Percentiles rank a stretch among this genome's conserved stretches.
These are phyloP conservation scores for Gnomoniopsis smithogilvyi DNA, from an alignment of 2,329 filamentous ascomycete species.

Conservation along the genomic window DNA sequence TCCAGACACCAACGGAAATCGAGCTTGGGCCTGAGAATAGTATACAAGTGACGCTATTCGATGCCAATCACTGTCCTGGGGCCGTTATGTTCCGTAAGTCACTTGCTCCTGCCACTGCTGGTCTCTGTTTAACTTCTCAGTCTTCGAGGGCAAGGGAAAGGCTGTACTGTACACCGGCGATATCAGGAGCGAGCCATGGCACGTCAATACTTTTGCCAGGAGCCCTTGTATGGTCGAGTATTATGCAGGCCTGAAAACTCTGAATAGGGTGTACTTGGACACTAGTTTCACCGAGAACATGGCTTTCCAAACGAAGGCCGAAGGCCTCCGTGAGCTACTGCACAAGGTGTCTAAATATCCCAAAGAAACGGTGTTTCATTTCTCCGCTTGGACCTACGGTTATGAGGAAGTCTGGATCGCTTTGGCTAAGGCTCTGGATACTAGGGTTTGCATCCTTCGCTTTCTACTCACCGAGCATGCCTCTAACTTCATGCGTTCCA, in stretches of 20 bases:
- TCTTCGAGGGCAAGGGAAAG: constrained; percentile 71
- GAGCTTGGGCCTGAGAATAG: constrained; percentile 66
- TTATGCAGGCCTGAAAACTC: constrained; percentile 56
- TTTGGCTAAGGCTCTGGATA: constrained; percentile 66
- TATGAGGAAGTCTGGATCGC: constrained; percentile 85
- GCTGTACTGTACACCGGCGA: constrained; percentile 88
- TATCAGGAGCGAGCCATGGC: constrained; percentile 82
- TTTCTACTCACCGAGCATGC: too few relatives aligned
- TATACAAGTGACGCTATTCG: constrained; percentile 80
- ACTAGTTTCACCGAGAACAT: constrained; percentile 65
- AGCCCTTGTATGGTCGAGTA: constrained; percentile 76
- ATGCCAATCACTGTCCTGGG: constrained; percentile 89
- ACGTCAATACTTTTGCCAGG: constrained; percentile 69
- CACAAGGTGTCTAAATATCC: constrained; percentile 68
- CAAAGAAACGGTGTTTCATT: constrained; percentile 72
- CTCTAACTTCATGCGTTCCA: background rate
- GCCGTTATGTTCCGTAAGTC: constrained; percentile 78
- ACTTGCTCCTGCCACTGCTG: rapidly evolving
- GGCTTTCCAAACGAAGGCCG: constrained; percentile 60
- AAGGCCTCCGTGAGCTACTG: constrained; percentile 74
- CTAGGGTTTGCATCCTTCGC: constrained; percentile 43
- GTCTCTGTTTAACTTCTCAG: constrained; percentile 27
- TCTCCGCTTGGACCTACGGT: constrained; percentile 88
- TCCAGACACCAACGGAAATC: constrained; percentile 75
- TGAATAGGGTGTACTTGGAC: constrained; percentile 87